Evolutionary conservation across 306 rosid species (phyloP).

Genomic region (Hylodesmum podocarpum): DNA sequence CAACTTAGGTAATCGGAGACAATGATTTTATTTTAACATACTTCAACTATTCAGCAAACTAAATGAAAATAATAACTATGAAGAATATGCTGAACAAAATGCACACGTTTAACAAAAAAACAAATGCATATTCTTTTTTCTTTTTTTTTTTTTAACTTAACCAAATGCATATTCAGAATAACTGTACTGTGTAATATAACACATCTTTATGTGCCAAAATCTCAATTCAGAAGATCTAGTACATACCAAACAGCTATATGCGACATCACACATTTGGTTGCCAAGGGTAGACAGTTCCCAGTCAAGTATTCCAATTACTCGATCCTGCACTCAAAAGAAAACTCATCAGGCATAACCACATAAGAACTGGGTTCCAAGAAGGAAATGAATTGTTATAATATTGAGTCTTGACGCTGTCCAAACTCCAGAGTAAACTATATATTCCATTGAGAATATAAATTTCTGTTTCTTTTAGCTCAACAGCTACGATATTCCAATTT

Average conservation of each 20-base stretch:
- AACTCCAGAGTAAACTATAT: conserved; percentile 23
- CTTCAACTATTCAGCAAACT: background rate
- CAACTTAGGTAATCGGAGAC: background rate
- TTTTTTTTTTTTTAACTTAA: too few relatives aligned
- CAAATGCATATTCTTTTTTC: conserved; percentile 11
- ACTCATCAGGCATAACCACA: conserved; percentile 29
- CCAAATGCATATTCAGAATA: conserved; percentile 14
- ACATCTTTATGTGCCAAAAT: conserved; percentile 1
- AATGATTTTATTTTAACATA: background rate
- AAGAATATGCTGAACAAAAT: background rate
- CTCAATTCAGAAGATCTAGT: conserved; percentile 9
- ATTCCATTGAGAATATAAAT: conserved; percentile 18
- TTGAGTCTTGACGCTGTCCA: background rate
- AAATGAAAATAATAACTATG: conserved; percentile 16
- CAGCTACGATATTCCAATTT: conserved; percentile 11
- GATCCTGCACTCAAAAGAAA: conserved; percentile 68
- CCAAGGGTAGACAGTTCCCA: conserved; percentile 98
- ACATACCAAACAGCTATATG: conserved; percentile 78
- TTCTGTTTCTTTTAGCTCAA: conserved; percentile 10
- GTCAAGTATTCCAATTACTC: conserved; percentile 91
- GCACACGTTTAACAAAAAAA: too few relatives aligned
- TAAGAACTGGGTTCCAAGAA: conserved; percentile 25
- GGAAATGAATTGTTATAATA: background rate
- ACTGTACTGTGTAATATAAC: background rate
- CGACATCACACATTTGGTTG: conserved; percentile 97